Percentiles rank a stretch among this genome's conserved stretches.
phyloP scores from a whole-genome alignment of 225 moss, liverwort and hornwort genomes.

The Physcomitrium patens region DNA sequence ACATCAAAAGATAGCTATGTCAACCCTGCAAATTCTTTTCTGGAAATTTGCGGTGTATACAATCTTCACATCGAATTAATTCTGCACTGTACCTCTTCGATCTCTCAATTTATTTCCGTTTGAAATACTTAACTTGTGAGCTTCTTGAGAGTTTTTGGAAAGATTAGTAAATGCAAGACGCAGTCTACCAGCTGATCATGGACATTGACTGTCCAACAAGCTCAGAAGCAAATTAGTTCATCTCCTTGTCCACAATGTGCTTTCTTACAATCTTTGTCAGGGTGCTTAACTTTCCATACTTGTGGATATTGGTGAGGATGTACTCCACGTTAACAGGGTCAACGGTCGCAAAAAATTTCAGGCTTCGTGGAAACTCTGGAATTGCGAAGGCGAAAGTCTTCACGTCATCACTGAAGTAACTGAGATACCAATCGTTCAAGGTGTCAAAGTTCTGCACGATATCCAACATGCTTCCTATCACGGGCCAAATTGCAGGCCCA shows the following conservation, averaged over 20 bases:
- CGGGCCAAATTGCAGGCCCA: constrained; percentile 43
- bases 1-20: too few relatives aligned
- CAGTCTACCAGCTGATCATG: not conserved
- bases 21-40: too few relatives aligned
- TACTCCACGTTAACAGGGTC: constrained; percentile 47
- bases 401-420: constrained; percentile 34
- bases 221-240: not conserved
- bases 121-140: too few relatives aligned
- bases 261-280: not conserved
- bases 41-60: not conserved
- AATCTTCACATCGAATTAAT: not conserved
- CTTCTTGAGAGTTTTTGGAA: too few relatives aligned
- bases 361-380: not conserved
- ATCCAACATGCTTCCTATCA: constrained; percentile 34
- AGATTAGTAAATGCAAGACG: too few relatives aligned
- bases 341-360: constrained; percentile 28
- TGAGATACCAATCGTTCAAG: constrained; percentile 36
- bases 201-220: not conserved
- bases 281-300: constrained; percentile 37
- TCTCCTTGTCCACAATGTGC: too few relatives aligned
- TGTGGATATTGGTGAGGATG: constrained; percentile 46
- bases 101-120: not conserved
- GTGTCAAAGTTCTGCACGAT: constrained; percentile 33
- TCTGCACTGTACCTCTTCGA: not conserved
- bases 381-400: constrained; percentile 31